Evolutionary conservation across 805 yeast species (phyloP).

Genomic region (Jamesozyma piceae): DNA sequence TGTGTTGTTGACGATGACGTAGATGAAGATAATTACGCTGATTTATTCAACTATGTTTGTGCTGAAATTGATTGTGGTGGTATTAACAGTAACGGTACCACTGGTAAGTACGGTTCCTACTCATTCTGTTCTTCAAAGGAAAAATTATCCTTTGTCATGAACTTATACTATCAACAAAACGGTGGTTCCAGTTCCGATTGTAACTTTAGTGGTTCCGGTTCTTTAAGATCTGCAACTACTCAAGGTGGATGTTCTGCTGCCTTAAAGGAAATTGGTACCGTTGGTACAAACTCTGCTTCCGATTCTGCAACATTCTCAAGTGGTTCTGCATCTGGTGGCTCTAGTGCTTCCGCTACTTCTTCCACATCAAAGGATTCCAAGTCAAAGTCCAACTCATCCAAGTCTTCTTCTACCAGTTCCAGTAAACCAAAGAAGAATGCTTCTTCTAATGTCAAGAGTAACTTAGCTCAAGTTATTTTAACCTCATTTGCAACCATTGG

Average conservation of each 20-base stretch:
- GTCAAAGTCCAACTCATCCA: constrained; percentile 19
- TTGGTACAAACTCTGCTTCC: constrained; percentile 50
- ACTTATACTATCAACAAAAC: constrained; percentile 49
- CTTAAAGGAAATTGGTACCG: constrained; percentile 56
- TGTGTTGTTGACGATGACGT: constrained; percentile 58
- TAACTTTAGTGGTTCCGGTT: constrained; percentile 61
- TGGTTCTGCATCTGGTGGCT: constrained; percentile 19
- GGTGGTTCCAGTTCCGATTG: constrained; percentile 44
- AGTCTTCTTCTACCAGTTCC: constrained; percentile 11
- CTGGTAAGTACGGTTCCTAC: constrained; percentile 62
- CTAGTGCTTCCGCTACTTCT: constrained; percentile 10
- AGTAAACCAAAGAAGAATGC: constrained; percentile 10
- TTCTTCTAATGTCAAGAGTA: constrained; percentile 15
- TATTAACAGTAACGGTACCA: constrained; percentile 51
- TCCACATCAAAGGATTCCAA: constrained; percentile 10
- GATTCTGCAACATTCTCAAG: constrained; percentile 26
- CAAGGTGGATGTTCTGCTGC: constrained; percentile 48
- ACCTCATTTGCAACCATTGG: constrained; percentile 28
- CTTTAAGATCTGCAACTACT: constrained; percentile 39
- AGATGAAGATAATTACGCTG: constrained; percentile 46
- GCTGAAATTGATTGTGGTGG: constrained; percentile 48
- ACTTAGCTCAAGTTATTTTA: constrained; percentile 24
- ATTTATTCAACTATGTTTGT: constrained; percentile 51
- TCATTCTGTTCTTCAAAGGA: constrained; percentile 64
- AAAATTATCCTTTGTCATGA: constrained; percentile 53